Evolutionary conservation across 306 rosid genomes (phyloP).

Genomic region (Inga oerstediana): DNA sequence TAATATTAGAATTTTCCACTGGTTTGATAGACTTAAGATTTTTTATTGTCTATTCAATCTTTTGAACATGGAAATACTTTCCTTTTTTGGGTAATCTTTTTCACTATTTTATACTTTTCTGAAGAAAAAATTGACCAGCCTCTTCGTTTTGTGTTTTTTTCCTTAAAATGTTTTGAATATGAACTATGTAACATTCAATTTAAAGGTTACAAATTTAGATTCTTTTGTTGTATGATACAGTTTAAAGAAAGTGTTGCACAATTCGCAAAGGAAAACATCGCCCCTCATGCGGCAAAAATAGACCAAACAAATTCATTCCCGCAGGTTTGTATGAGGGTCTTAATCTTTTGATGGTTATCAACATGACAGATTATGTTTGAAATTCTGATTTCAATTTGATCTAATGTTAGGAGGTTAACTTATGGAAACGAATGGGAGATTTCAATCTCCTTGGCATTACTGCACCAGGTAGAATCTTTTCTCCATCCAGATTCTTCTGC

Average conservation of each 20-base stretch:
- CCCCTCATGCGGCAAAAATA: conserved; percentile 83
- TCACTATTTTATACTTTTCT: not conserved
- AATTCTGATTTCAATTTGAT: conserved; percentile 30
- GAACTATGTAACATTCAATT: conserved; percentile 7
- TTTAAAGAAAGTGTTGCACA: conserved; percentile 89
- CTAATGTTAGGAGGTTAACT: conserved; percentile 73
- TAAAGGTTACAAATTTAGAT: not conserved
- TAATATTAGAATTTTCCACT: not conserved
- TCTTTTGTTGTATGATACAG: conserved; percentile 45
- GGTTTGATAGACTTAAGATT: not conserved
- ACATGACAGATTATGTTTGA: not conserved
- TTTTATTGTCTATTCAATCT: not conserved
- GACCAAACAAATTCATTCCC: conserved; percentile 86
- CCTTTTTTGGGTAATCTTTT: not conserved
- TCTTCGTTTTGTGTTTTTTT: not conserved
- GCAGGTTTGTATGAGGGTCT: conserved; percentile 39
- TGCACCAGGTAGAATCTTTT: conserved; percentile 70
- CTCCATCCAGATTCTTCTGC: not conserved
- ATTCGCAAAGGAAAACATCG: conserved; percentile 78
- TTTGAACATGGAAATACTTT: not conserved
- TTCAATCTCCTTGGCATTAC: conserved; percentile 94
- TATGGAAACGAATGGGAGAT: conserved; percentile 95
- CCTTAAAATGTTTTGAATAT: not conserved
- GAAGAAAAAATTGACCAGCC: too few relatives aligned
- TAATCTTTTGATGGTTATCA: conserved; percentile 21